Conservation (phyloP, 2,329 filamentous ascomycete species). For the Septoria petroselini region DNA sequence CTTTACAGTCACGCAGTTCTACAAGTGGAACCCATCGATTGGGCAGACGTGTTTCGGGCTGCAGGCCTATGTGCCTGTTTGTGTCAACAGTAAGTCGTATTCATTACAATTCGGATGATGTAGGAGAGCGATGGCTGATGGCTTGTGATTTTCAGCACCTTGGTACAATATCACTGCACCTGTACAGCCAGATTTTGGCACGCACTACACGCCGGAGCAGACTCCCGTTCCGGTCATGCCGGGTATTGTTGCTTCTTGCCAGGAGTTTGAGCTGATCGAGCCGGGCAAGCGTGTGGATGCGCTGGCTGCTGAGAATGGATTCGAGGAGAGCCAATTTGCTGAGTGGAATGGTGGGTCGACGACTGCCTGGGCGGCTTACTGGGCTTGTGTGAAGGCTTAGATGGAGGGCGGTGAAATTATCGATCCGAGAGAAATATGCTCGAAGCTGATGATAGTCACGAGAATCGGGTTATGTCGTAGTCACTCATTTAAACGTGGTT, state of each 20-base stretch:
- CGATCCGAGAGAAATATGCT: no score
- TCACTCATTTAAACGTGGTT: no score
- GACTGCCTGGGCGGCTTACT: constrained; percentile 26
- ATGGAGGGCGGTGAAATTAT: neutral
- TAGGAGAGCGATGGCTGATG: neutral
- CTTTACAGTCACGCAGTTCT: constrained; percentile 38
- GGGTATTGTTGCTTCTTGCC: constrained; percentile 33
- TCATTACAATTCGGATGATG: no score
- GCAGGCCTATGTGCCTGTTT: constrained; percentile 37
- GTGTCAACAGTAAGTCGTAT: constrained; percentile 27
- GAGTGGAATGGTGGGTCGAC: constrained; percentile 27
- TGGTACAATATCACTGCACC: constrained; percentile 24
- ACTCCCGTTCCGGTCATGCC: constrained; percentile 37
- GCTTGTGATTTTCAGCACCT: constrained; percentile 8
- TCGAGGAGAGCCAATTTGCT: constrained; percentile 20
- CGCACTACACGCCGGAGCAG: constrained; percentile 26
- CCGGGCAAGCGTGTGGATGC: constrained; percentile 22
- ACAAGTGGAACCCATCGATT: constrained; percentile 38
- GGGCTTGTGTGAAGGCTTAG: constrained; percentile 29
- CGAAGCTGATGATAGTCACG: no score
- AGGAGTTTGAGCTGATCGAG: constrained; percentile 31
- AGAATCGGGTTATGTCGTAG: no score
- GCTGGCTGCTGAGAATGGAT: constrained; percentile 26
- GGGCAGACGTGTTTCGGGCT: constrained; percentile 35
- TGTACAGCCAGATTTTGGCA: constrained; percentile 24